Evolutionary conservation across 1,284 basidiomycete species (phyloP), one percentile per base, ranked within the genome.

Genomic region (Cryptococcus sp.): DNA sequence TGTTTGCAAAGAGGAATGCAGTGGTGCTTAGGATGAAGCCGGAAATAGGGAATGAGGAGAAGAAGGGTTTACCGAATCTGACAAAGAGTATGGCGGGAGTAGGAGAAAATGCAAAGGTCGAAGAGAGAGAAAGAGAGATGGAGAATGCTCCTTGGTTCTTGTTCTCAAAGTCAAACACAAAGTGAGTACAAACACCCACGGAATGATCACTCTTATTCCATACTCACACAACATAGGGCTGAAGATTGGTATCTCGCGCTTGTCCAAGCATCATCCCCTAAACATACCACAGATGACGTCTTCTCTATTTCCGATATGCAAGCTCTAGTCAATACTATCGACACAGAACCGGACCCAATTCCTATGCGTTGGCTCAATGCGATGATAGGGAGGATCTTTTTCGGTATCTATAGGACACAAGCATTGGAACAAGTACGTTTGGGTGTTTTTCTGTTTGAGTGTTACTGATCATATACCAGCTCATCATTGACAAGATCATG

Each of bases 341-440:
- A 97, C 78, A 86, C 87, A 60, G 87, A 92, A 67, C 89, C 93
- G 3, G 95, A 98, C 71, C 88, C 93, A 49, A 93, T 97, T 56
- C 92, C 92, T 1, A 89, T 94, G 82, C 86, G 94, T 14, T 98
- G 96, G 95, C 81, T 97, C 52, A 98, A 98, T 68, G 95, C 92
- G 0, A 79, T 98, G 52, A 74, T 98, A 50, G 95, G 94, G 2
- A 86, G 95, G 23, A 74, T 97, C 44, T 97, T 98, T 80, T 89
- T 95, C 78, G 89, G 88, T 62, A 85, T 90, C 68, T 95, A 96
- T 74, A 85, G 85, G 58, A 96, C 93, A 0, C 82, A 87, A 46
- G 79, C 79, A 45, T 79, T 96, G 55, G 91, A 96, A 69, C 80
- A 83, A 50, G 74, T 76, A 46, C 58, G 70, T 53, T 33, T 3